These are phyloP conservation scores for Ustilago sp. DNA, from an alignment of 1,284 basidiomycete genomes.

Conservation along the genomic window DNA sequence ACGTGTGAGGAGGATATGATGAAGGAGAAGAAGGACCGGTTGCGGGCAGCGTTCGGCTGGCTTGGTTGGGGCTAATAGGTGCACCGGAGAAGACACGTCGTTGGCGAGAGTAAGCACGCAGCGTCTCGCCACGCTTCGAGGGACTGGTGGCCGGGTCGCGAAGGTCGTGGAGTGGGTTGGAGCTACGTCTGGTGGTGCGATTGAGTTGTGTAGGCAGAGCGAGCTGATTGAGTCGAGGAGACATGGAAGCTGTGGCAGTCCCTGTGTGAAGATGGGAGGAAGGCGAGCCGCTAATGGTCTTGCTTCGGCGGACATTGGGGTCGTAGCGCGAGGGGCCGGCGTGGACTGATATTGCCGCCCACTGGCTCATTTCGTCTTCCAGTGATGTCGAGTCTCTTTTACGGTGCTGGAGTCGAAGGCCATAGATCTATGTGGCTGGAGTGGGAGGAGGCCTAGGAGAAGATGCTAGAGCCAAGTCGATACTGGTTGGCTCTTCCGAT, in stretches of 20 bases:
- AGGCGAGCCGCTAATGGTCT: conserved; percentile 24
- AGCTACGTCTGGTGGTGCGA: not conserved
- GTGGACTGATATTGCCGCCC: conserved; percentile 7
- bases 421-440: conserved; percentile 1
- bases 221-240: conserved; percentile 11
- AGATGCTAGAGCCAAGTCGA: not conserved
- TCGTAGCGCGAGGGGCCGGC: conserved; percentile 16
- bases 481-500: not conserved
- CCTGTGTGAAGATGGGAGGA: conserved; percentile 5
- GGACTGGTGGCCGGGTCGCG: conserved; percentile 26
- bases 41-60: conserved; percentile 10
- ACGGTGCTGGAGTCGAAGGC: not conserved
- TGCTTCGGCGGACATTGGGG: conserved; percentile 25
- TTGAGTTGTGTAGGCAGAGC: conserved; percentile 22
- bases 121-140: conserved; percentile 36
- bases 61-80: conserved; percentile 19
- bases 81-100: conserved; percentile 34
- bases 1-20: conserved; percentile 9
- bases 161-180: conserved; percentile 1
- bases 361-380: conserved; percentile 26
- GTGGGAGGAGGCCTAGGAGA: not conserved
- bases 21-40: conserved; percentile 17
- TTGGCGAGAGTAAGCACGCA: conserved; percentile 37
- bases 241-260: not conserved
- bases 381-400: not conserved